Evolutionary conservation across 306 rosid genomes (phyloP), one percentile per base, ranked within the genome.

Genomic region (Arachis hypogaea): DNA sequence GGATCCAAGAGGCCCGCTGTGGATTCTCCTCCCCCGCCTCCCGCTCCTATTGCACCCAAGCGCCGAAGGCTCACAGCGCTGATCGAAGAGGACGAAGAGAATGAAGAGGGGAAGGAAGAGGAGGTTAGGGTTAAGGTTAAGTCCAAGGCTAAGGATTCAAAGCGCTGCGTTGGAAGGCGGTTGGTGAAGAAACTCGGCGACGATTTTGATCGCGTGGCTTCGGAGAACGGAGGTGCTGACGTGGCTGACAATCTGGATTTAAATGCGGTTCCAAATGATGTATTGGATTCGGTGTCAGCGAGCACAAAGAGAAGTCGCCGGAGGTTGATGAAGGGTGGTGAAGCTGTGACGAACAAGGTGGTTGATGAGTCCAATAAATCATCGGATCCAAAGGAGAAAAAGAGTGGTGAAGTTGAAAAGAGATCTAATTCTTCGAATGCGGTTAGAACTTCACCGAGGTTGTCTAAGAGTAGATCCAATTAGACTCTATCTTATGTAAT

Each of bases 131-230:
- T 69, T 56, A 56, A 29, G 69, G 42, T 9, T 42, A 33, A 33
- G 38, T 33, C 38, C 38, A 77, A 22, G 22, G 33, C 66, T 56
- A 56, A 29, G 69, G 42, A 9, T 42, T 16, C 38, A 11, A 30
- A 3, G 7, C 77, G 43, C 3, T 61, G 44, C 40, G 79, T 74
- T 50, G 81, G 80, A 52, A 78, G 75, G 46, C 72, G 88, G 66
- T 74, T 94, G 77, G 96, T 92, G 84, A 94, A 92, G 85, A 94
- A 88, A 72, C 87, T 92, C 1, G 90, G 79, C 0, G 99, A 85
- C 52, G 97, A 92, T 69, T 94, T 94, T 3, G 99, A 92, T 69
- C 85, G 78, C 43, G 96, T 92, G 3, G 95, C 96, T 30, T 56
- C 63, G 3, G 92, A 83, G 82, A 80, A 41, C 4, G 73, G 66